These are phyloP conservation scores for Gaillardinia entomophila DNA, from an alignment of 805 yeast species.

Conservation along the genomic window DNA sequence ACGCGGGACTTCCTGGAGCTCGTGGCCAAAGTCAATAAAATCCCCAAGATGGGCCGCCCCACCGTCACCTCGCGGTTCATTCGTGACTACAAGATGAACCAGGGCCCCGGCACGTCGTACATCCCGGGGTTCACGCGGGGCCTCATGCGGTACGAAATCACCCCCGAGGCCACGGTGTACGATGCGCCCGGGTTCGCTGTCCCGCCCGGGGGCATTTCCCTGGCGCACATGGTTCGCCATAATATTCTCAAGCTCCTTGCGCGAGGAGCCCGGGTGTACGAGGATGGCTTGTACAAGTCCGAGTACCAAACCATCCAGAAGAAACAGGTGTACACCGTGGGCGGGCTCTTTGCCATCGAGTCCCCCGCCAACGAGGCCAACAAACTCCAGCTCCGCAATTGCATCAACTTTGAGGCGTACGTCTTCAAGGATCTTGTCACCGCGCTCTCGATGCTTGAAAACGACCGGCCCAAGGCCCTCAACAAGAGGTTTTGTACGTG, in stretches of 20 bases:
- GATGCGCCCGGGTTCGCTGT: slow-evolving; percentile 47
- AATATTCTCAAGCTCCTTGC: slow-evolving; percentile 19
- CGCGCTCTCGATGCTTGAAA: slow-evolving; percentile 14
- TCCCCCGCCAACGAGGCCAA: slow-evolving; percentile 42
- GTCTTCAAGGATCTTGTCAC: slow-evolving; percentile 25
- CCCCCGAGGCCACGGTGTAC: slow-evolving; percentile 22
- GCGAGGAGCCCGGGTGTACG: slow-evolving; percentile 22
- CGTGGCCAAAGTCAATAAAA: background rate
- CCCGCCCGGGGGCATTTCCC: background rate
- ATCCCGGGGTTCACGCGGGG: slow-evolving; percentile 72
- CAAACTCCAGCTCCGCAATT: slow-evolving; percentile 43
- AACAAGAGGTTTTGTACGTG: too few species aligned
- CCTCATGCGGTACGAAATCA: slow-evolving; percentile 25
- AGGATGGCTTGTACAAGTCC: slow-evolving; percentile 24
- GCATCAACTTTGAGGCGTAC: slow-evolving; percentile 36
- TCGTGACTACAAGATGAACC: slow-evolving; percentile 1
- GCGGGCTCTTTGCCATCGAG: slow-evolving; percentile 55
- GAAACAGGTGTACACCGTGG: slow-evolving; percentile 44
- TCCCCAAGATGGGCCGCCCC: too few species aligned
- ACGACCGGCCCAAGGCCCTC: slow-evolving; percentile 7
- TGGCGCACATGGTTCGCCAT: slow-evolving; percentile 5
- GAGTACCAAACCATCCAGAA: slow-evolving; percentile 34
- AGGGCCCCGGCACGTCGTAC: slow-evolving; percentile 43
- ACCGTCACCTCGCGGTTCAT: background rate
- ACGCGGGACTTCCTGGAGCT: background rate